Evolutionary conservation across 2,329 filamentous ascomycete species (phyloP).

Genomic region (Biscogniauxia marginata): DNA sequence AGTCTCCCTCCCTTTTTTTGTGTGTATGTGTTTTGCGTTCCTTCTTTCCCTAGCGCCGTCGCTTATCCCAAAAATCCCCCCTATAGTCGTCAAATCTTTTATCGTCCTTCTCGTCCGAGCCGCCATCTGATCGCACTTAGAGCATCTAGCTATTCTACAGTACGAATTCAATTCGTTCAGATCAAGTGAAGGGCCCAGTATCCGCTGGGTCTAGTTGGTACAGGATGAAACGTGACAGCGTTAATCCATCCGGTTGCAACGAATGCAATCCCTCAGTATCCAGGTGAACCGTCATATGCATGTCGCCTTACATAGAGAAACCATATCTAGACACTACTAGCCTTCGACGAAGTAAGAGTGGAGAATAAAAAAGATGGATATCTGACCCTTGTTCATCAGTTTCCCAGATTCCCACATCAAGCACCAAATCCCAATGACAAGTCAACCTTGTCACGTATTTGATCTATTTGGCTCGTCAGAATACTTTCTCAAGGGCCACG

Average conservation of each 20-base stretch:
- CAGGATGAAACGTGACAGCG: neutral
- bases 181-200: neutral
- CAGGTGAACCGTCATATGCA: neutral
- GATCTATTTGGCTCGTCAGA: slow-evolving; percentile 21
- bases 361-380: neutral
- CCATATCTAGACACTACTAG: neutral
- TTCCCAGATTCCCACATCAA: neutral
- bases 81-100: neutral
- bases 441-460: slow-evolving; percentile 33
- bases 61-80: neutral
- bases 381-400: neutral
- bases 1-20: neutral
- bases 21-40: neutral
- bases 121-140: neutral
- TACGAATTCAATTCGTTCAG: neutral
- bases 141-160: neutral
- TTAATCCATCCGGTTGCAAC: neutral
- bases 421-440: slow-evolving; percentile 21
- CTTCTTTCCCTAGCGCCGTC: neutral
- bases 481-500: neutral
- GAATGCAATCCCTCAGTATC: neutral
- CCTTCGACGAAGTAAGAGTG: neutral
- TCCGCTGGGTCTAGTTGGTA: neutral
- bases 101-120: neutral
- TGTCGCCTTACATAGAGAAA: neutral